Evolutionary conservation across 495 filamentous ascomycete genomes (phyloP).

Genomic region (Lichenothelia convexa): DNA sequence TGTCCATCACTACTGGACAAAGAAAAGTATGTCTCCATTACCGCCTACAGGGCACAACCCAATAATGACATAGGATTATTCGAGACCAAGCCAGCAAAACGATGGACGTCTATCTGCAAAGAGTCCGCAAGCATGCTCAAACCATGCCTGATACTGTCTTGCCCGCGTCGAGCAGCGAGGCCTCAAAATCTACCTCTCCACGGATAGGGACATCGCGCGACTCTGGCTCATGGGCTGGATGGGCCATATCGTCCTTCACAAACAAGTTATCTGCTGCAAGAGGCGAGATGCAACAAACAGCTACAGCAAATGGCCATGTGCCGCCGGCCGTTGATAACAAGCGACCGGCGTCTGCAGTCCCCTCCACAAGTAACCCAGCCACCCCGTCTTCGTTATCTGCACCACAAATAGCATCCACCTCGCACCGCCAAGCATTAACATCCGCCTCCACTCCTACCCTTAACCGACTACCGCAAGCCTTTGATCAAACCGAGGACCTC

Average conservation of each 20-base stretch:
- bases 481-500: constrained; percentile 37
- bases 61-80: constrained; percentile 35
- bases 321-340: constrained; percentile 4
- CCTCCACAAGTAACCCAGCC: constrained; percentile 5
- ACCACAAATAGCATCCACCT: neutral
- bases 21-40: constrained; percentile 41
- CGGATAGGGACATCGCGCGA: constrained; percentile 61
- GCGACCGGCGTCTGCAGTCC: constrained; percentile 9
- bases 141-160: constrained; percentile 67
- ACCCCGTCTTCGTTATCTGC: neutral
- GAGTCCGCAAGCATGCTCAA: constrained; percentile 56
- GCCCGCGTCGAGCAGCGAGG: constrained; percentile 22
- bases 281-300: constrained; percentile 71
- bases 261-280: constrained; percentile 72
- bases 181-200: constrained; percentile 27
- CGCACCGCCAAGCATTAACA: constrained; percentile 2
- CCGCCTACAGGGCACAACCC: neutral
- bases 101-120: constrained; percentile 71
- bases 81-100: constrained; percentile 85
- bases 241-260: constrained; percentile 98
- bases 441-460: neutral
- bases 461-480: neutral
- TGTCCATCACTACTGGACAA: constrained; percentile 72
- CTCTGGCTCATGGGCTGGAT: constrained; percentile 73
- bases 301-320: constrained; percentile 22